Evolutionary conservation across 441 rosid species (phyloP), one percentile per base, ranked within the genome.

Genomic region (Kokia cookei): DNA sequence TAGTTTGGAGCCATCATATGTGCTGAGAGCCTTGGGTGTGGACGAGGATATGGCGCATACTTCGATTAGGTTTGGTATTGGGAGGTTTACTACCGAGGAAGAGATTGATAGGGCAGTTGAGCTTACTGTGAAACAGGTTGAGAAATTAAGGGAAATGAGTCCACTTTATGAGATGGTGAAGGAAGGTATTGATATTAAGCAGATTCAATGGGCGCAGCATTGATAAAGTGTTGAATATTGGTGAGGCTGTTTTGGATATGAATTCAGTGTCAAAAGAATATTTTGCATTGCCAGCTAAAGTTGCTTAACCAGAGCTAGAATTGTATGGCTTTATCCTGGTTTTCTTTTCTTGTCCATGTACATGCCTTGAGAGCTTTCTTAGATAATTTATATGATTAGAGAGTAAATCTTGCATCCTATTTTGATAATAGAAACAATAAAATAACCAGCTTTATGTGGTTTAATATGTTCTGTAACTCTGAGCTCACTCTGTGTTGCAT

Each of bases 41-140:
- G 98, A 95, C 29, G 99, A 93, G 73, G 99, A 95, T 59, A 95
- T 95, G 99, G 99, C 99, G 1, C 99, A 89, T 77, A 93, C 99
- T 68, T 95, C 99, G 0, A 93, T 93, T 77, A 82, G 99, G 85
- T 95, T 91, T 24, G 98, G 99, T 55, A 90, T 92, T 73, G 99
- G 97, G 61, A 88, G 98, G 95, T 95, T 95, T 80, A 93, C 99
- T 1, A 90, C 97, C 0, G 90, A 91, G 83, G 95, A 80, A 1
- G 99, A 95, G 89, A 86, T 95, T 19, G 97, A 95, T 67, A 87
- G 73, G 80, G 98, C 98, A 0, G 68, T 89, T 1, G 92, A 91
- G 84, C 95, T 95, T 48, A 91, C 98, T 0, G 98, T 92, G 51
- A 82, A 78, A 35, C 99, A 95, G 73, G 97, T 91, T 73, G 92